Evolutionary conservation across 2,329 filamentous ascomycete species (phyloP), one percentile per base, ranked within the genome.

Genomic region (Septoria petroselini): DNA sequence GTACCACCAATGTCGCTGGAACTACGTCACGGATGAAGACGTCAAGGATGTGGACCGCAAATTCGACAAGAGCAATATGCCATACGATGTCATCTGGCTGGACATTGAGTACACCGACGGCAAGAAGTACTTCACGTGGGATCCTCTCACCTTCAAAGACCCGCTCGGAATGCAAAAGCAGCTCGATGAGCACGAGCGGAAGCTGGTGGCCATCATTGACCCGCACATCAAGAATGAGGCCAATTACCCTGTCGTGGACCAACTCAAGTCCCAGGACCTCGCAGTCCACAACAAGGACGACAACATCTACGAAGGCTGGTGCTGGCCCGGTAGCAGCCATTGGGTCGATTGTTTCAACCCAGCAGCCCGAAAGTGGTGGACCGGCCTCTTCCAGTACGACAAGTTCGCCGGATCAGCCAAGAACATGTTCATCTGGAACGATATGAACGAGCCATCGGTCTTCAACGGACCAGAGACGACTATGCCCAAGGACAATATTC

Each of bases 391-490:
- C 78, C 85, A 86, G 63, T 97, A 94, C 59, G 83, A 88, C 66
- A 80, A 74, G 33, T 98, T 96, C 78, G 88, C 88, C 69, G 91
- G 90, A 40, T 89, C 89, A 1, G 79, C 85, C 61, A 77, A 84
- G 57, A 98, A 97, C 69, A 85, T 88, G 0, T 96, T 89, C 70
- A 82, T 98, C 62, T 98, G 93, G 93, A 98, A 98, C 69, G 93
- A 98, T 69, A 98, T 98, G 93, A 97, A 96, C 67, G 93, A 98
- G 73, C 93, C 93, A 0, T 97, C 93, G 0, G 93, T 98, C 1
- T 98, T 98, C 76, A 97, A 97, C 68, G 93, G 93, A 0, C 93
- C 93, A 0, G 93, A 98, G 70, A 95, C 90, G 2, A 97, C 91
- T 4, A 97, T 97, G 91, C 93, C 93, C 54, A 96, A 96, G 72